A percentile compares a stretch with the other conserved stretches of the same genome.
phyloP scores from a whole-genome alignment of 108 stramenopile species.

The Aurantiochytrium sp. region DNA sequence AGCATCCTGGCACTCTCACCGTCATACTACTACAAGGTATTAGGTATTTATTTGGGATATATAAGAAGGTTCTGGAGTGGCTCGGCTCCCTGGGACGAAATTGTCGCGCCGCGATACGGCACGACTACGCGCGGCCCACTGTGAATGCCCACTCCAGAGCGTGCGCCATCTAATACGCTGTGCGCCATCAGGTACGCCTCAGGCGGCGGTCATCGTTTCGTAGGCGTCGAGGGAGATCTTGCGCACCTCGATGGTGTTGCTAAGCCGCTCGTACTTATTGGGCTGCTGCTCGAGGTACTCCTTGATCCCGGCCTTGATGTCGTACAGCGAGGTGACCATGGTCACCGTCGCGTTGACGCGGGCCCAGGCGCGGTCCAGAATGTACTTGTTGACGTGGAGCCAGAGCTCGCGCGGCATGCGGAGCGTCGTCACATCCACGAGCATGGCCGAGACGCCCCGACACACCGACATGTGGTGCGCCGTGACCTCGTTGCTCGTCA shows the following conservation, averaged over 20 bases:
- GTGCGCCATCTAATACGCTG: no score
- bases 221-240: neutral
- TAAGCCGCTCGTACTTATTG: neutral
- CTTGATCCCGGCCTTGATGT: neutral
- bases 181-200: no score
- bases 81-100: no score
- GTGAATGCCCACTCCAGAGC: no score
- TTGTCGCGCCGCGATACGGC: no score
- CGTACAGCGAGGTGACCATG: neutral
- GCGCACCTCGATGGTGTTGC: neutral
- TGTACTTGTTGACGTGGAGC: neutral
- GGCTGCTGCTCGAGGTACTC: neutral
- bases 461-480: neutral
- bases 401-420: neutral
- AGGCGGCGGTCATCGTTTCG: neutral
- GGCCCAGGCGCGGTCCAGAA: neutral
- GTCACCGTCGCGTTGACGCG: neutral
- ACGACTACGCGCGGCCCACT: no score
- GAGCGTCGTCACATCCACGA: neutral
- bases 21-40: no score
- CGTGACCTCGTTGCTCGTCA: neutral
- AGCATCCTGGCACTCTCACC: no score
- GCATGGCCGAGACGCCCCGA: neutral
- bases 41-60: no score
- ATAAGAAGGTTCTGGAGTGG: no score